Base-by-base conservation (phyloP, 352 stramenopile species). In the Peronospora destructor region DNA sequence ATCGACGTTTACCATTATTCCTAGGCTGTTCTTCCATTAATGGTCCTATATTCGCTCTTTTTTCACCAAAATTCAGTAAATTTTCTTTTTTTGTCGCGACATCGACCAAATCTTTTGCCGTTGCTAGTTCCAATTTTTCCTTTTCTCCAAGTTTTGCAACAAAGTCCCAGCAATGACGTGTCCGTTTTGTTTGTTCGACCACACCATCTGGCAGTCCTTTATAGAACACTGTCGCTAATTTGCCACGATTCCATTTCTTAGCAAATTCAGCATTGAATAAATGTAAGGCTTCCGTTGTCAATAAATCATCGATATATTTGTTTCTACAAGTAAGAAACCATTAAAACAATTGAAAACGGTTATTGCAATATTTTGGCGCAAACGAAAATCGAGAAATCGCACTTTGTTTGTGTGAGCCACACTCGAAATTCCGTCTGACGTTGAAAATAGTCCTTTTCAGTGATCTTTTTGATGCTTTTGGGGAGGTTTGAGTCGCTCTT, bases 251-350 rank as follows among this genome's bases (percentile, higher is more conserved):
- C 79, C 79, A 91, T 32, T 73, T 73, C 16, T 54, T 68, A 4
- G 70, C 64, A 39, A 91, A 91, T 21, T 82, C 64, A 47, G 61
- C 25, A 6, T n/a, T 37, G 50, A 91, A 91, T 7, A 84, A 61
- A 23, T 60, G 12, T 49, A 47, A 73, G 2, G 72, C 63, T 25
- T 87, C 67, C 1, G 80, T 56, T 1, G 70, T 82, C 44, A 74
- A 81, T 23, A 91, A 55, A 49, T 91, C 76, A 17, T 91, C 76
- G 7, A 91, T 56, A 56, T 85, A 91, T 54, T 80, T 69, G 39
- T 56, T 46, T 47, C 76, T 85, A 50, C 19, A 21, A 21, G 5
- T 35, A 8, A 35, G 33, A 14, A 16, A 14, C 21, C n/a, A 39
- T 17, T 21, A 39, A 6, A 39, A 10, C 6, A 53, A 25, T 32